Percentiles rank a stretch among this genome's conserved stretches.
Conservation (phyloP, 352 stramenopile species). For the Globisporangium recalcitrans region DNA sequence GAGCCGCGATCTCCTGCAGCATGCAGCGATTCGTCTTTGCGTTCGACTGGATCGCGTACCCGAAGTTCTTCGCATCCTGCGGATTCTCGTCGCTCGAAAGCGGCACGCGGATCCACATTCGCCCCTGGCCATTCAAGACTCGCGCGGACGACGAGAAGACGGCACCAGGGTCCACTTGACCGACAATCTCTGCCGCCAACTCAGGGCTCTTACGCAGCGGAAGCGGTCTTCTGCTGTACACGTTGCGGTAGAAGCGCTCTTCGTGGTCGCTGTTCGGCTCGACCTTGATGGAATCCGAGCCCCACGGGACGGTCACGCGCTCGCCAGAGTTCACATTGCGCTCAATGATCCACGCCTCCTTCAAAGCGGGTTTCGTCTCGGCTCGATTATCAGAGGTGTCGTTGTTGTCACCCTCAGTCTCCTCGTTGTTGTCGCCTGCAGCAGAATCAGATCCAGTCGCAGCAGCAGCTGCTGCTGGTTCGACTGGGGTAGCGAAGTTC, state of each 20-base stretch:
- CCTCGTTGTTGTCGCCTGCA: slow-evolving; percentile 10
- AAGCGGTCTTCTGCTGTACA: slow-evolving; percentile 54
- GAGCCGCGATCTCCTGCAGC: slow-evolving; percentile 58
- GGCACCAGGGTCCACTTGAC: slow-evolving; percentile 41
- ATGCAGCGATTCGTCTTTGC: slow-evolving; percentile 74
- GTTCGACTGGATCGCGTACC: slow-evolving; percentile 72
- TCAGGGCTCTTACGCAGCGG: slow-evolving; percentile 41
- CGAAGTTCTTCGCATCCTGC: slow-evolving; percentile 45
- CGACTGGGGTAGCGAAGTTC: slow-evolving; percentile 14
- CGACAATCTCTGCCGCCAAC: slow-evolving; percentile 48
- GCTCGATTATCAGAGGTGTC: slow-evolving; percentile 14
- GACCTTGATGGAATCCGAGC: slow-evolving; percentile 26
- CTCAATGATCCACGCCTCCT: slow-evolving; percentile 69
- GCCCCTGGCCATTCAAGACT: slow-evolving; percentile 46
- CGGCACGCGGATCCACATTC: slow-evolving; percentile 63
- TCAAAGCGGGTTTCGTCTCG: not conserved
- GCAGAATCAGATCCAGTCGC: not conserved
- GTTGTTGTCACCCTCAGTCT: slow-evolving; percentile 13
- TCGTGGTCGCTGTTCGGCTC: slow-evolving; percentile 28
- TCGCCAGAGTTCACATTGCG: slow-evolving; percentile 68
- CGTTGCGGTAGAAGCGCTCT: slow-evolving; percentile 66
- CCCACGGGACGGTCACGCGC: slow-evolving; percentile 57
- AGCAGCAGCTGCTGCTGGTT: slow-evolving; percentile 6
- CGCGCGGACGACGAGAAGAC: slow-evolving; percentile 50
- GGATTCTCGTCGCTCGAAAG: slow-evolving; percentile 28